A percentile compares a stretch with the other conserved stretches of the same genome.
These are phyloP conservation scores for Tulasnella sp. DNA, from an alignment of 768 basidiomycete genomes.

Conservation along the genomic window DNA sequence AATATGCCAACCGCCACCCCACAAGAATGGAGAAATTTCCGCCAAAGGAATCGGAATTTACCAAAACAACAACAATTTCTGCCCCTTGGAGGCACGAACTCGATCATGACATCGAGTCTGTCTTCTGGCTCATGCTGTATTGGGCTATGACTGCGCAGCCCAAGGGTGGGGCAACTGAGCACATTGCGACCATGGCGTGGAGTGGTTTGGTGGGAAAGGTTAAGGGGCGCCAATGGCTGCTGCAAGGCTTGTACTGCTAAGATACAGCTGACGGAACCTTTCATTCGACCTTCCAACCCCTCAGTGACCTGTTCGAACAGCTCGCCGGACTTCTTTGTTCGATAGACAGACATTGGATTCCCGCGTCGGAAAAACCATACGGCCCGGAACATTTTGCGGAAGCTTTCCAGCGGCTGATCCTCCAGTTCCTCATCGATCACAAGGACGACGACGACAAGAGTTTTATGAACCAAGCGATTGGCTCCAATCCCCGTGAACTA, in stretches of 20 bases:
- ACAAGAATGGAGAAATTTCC: slow-evolving; percentile 11
- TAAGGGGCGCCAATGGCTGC: neutral
- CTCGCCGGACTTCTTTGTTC: slow-evolving; percentile 16
- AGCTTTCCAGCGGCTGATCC: slow-evolving; percentile 25
- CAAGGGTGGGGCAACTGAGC: neutral
- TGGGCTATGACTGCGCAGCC: slow-evolving; percentile 24
- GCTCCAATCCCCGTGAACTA: slow-evolving; percentile 1
- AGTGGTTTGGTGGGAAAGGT: neutral
- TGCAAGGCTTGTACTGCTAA: neutral
- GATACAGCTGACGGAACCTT: neutral
- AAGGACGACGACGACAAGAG: neutral
- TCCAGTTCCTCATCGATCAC: slow-evolving; percentile 16
- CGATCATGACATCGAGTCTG: slow-evolving; percentile 22
- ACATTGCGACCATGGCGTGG: neutral
- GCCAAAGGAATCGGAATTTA: neutral
- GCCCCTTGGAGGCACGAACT: slow-evolving; percentile 20
- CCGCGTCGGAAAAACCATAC: neutral
- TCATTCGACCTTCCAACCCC: slow-evolving; percentile 8
- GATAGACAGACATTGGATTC: slow-evolving; percentile 22
- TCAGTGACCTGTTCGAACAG: neutral
- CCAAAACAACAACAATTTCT: no score
- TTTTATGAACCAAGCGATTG: slow-evolving; percentile 13
- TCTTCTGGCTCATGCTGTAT: slow-evolving; percentile 27
- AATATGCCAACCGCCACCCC: neutral
- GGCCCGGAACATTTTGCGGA: slow-evolving; percentile 11